Conservation (phyloP, 352 stramenopile species). For the Blastocystis hominis region DNA sequence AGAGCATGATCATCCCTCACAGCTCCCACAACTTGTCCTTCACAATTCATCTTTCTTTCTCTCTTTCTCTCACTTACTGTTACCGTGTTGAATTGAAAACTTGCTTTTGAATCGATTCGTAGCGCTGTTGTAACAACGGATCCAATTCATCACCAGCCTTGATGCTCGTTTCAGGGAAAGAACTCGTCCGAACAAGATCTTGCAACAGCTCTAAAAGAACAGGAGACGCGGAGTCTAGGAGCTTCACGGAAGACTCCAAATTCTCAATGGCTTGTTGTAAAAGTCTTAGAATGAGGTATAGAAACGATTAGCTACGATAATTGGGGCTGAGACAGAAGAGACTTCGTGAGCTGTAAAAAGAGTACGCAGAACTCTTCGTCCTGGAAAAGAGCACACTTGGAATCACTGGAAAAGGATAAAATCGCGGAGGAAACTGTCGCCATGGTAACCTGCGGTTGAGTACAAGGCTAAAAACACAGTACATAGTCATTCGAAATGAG, state of each 20-base stretch:
- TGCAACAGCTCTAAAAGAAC: not conserved
- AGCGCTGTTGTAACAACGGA: not conserved
- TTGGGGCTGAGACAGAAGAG: not conserved
- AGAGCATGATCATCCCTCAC: not conserved
- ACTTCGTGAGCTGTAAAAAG: not conserved
- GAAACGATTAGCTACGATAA: not conserved
- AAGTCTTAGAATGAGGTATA: not conserved
- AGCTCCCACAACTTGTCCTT: not conserved
- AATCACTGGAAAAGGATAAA: not conserved
- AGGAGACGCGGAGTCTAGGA: not conserved
- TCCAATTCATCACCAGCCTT: not conserved
- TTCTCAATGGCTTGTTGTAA: not conserved
- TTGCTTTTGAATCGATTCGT: not conserved
- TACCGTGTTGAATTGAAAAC: not conserved
- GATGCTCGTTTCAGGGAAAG: not conserved
- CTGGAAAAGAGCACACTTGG: not conserved
- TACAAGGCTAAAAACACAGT: not conserved
- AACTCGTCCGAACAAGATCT: not conserved
- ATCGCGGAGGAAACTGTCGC: not conserved
- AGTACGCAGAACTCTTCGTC: conserved; percentile 17
- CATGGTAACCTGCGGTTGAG: not conserved
- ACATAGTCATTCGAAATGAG: conserved; percentile 3
- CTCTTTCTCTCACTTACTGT: not conserved
- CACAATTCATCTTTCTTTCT: not conserved
- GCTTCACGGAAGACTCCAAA: not conserved